phyloP scores from a whole-genome alignment of 768 basidiomycete genomes.

The Coprinellus micaceus region DNA sequence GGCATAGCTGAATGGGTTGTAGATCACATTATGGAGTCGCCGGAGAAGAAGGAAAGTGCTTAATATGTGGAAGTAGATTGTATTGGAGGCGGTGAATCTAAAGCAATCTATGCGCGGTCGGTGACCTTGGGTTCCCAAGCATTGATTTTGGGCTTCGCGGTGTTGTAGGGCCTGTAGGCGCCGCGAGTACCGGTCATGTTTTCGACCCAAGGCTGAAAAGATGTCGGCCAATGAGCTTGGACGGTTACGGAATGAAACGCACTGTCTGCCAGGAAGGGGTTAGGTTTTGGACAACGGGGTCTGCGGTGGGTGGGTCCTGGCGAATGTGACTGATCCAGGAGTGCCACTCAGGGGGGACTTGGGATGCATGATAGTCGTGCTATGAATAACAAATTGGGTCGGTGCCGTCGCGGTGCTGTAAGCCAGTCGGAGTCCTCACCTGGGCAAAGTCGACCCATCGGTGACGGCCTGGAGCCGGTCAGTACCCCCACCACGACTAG shows the following conservation, averaged over 20 bases:
- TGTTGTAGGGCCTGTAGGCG: conserved; percentile 87
- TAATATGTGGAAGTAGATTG: conserved; percentile 1
- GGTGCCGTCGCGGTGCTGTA: neutral
- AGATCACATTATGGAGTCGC: conserved; percentile 37
- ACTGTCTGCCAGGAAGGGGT: conserved; percentile 85
- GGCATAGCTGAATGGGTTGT: conserved; percentile 85
- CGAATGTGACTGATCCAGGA: conserved; percentile 93
- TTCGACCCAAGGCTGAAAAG: conserved; percentile 70
- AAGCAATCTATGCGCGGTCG: conserved; percentile 36
- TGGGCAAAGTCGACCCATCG: conserved; percentile 95
- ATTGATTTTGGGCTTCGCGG: conserved; percentile 73
- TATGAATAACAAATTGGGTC: neutral
- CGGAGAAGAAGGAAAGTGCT: conserved; percentile 6
- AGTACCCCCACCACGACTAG: neutral
- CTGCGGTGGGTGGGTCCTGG: conserved; percentile 72
- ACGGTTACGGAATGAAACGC: conserved; percentile 25
- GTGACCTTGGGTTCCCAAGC: conserved; percentile 79
- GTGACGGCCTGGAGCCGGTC: conserved; percentile 66
- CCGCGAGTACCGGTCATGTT: conserved; percentile 92
- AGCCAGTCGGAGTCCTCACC: conserved; percentile 36
- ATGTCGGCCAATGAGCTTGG: conserved; percentile 8
- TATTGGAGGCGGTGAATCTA: conserved; percentile 3
- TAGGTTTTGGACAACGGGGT: conserved; percentile 62
- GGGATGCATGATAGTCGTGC: conserved; percentile 88
- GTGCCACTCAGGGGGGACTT: conserved; percentile 96